Conservation (phyloP, 2,329 filamentous ascomycete species). For the Paracorniculantispora psalliotae region DNA sequence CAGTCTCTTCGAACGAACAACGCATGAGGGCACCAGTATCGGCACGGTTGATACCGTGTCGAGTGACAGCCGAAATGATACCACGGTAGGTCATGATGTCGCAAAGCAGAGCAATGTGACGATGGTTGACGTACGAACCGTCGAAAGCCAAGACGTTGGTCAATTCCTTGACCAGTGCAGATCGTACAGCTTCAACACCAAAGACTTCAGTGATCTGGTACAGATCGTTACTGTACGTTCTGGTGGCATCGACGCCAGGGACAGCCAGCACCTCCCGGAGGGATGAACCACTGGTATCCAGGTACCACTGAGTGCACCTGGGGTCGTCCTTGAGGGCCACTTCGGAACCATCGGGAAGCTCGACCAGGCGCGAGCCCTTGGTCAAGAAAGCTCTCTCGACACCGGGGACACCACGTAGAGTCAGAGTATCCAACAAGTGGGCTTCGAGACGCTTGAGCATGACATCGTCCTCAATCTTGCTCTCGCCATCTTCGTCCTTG, state of each 20-base stretch:
- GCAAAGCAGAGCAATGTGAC: constrained; percentile 88
- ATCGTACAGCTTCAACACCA: constrained; percentile 90
- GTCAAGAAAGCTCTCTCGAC: constrained; percentile 93
- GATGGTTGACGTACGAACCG: constrained; percentile 98
- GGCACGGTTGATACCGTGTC: constrained; percentile 96
- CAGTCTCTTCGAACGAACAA: constrained; percentile 98
- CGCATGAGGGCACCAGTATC: constrained; percentile 98
- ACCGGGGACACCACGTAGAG: constrained; percentile 82
- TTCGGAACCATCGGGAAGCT: constrained; percentile 65
- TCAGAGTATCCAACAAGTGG: constrained; percentile 86
- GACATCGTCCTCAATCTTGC: constrained; percentile 73
- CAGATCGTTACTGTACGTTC: constrained; percentile 93
- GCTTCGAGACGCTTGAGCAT: constrained; percentile 89
- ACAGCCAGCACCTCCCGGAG: constrained; percentile 80
- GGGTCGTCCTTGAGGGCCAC: constrained; percentile 68
- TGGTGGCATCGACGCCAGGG: constrained; percentile 77
- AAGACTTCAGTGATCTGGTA: constrained; percentile 93
- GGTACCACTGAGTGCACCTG: constrained; percentile 84
- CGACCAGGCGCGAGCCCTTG: constrained; percentile 65
- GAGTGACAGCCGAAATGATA: constrained; percentile 90
- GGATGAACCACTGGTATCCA: constrained; percentile 89
- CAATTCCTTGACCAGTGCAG: constrained; percentile 81
- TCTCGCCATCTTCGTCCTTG: constrained; percentile 63
- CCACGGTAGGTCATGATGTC: constrained; percentile 98
- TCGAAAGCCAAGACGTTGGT: constrained; percentile 94